Evolutionary conservation across 306 rosid genomes (phyloP).

Genomic region (Chamaecrista fasciculata): DNA sequence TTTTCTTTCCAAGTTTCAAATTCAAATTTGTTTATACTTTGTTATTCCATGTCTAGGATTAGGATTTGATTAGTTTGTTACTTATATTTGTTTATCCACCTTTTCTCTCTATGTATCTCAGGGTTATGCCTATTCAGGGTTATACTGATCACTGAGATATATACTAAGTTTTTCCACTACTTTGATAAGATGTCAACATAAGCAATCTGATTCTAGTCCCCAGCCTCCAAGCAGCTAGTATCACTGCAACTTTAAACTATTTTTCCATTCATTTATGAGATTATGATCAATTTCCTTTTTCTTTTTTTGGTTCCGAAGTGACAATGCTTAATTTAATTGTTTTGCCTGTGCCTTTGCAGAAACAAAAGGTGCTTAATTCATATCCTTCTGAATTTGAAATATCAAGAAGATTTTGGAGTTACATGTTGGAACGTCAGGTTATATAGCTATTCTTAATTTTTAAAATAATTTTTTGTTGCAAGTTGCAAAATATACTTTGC

Average conservation of each 20-base stretch:
- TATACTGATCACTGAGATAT: too few relatives aligned
- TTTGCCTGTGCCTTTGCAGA: conserved; percentile 57
- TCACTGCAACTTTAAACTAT: conserved; percentile 10
- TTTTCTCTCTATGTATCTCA: too few relatives aligned
- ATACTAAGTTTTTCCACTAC: too few relatives aligned
- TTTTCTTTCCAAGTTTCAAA: too few relatives aligned
- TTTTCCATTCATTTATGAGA: conserved; percentile 15
- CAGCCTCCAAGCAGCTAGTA: not conserved
- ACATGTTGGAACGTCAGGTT: conserved; percentile 74
- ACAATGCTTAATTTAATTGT: conserved; percentile 15
- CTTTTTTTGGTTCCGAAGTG: conserved; percentile 1
- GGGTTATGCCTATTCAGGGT: too few relatives aligned
- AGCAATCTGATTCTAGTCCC: not conserved
- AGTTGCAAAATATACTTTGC: not conserved
- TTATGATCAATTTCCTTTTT: not conserved
- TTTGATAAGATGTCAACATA: not conserved
- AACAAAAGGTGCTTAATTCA: conserved; percentile 72
- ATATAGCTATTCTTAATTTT: not conserved
- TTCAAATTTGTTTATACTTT: too few relatives aligned
- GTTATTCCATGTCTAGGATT: too few relatives aligned
- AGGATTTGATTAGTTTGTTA: too few relatives aligned
- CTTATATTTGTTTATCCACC: too few relatives aligned
- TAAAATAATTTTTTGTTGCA: not conserved
- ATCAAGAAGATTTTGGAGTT: conserved; percentile 90
- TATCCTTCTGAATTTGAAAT: conserved; percentile 77